Conservation (phyloP, 805 yeast genomes). For the Saccharomycopsis fodiens region DNA sequence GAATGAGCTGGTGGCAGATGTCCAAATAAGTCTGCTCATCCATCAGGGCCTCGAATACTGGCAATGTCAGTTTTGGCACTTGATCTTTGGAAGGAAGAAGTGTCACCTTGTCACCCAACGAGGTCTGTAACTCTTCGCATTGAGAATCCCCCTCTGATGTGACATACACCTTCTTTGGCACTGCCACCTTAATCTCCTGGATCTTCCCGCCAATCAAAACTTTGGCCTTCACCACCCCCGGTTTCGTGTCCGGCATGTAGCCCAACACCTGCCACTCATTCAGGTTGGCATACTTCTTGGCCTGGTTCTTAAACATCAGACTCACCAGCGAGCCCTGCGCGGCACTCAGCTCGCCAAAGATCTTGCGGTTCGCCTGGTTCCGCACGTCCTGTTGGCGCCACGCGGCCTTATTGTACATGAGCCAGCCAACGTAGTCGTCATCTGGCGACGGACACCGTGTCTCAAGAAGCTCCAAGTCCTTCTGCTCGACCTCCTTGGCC, state of each 20-base stretch:
- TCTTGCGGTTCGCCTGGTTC: constrained; percentile 58
- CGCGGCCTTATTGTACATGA: constrained; percentile 73
- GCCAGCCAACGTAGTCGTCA: constrained; percentile 60
- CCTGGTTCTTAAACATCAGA: constrained; percentile 64
- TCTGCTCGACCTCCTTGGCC: constrained; percentile 31
- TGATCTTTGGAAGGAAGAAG: constrained; percentile 51
- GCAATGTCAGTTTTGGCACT: constrained; percentile 57
- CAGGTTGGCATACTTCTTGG: constrained; percentile 67
- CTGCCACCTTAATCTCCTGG: constrained; percentile 63
- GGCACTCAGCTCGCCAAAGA: constrained; percentile 69
- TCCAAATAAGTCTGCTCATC: constrained; percentile 61
- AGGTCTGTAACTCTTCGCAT: constrained; percentile 20
- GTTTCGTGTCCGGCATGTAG: constrained; percentile 46
- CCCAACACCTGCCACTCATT: constrained; percentile 79
- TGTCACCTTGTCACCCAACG: constrained; percentile 24
- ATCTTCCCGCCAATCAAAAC: constrained; percentile 63
- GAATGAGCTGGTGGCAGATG: constrained; percentile 41
- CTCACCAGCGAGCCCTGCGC: constrained; percentile 43
- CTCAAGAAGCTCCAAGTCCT: constrained; percentile 37
- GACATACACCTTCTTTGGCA: constrained; percentile 70
- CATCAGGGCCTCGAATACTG: constrained; percentile 42
- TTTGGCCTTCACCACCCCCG: constrained; percentile 74
- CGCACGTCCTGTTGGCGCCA: constrained; percentile 78
- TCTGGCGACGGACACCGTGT: constrained; percentile 59
- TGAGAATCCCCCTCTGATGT: constrained; percentile 43